phyloP scores from a whole-genome alignment of 305 asterid genomes.

The Fraxinus angustifolia region DNA sequence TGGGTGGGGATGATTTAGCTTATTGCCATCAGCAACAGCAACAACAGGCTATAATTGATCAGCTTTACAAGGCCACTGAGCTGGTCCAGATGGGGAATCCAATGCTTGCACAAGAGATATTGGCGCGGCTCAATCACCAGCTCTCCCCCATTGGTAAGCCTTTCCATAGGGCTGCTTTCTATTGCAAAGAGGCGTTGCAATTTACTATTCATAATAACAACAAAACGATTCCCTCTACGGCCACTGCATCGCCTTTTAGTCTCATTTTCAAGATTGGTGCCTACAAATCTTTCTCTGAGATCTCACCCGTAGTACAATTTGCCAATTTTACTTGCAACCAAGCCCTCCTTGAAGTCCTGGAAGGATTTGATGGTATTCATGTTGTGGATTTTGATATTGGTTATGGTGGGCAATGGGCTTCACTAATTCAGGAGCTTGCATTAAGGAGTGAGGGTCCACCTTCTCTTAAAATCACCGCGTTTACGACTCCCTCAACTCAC shows the following conservation, averaged over 20 bases:
- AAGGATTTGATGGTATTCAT: constrained; percentile 39
- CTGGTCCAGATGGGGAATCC: constrained; percentile 36
- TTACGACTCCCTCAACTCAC: constrained; percentile 36
- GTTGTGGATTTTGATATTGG: constrained; percentile 59
- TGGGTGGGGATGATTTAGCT: constrained; percentile 36
- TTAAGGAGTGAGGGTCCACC: constrained; percentile 26
- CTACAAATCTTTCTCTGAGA: constrained; percentile 45
- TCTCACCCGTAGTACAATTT: constrained; percentile 43
- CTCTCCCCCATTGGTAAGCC: constrained; percentile 51
- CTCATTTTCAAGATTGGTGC: constrained; percentile 47
- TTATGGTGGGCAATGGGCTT: constrained; percentile 60
- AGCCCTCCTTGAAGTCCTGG: constrained; percentile 44
- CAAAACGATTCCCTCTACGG: not conserved
- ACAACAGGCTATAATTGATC: constrained; percentile 53
- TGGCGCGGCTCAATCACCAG: constrained; percentile 81
- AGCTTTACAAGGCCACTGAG: constrained; percentile 66
- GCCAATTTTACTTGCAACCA: constrained; percentile 55
- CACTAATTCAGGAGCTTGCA: constrained; percentile 60
- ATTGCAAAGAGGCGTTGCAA: constrained; percentile 59
- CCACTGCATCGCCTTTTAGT: constrained; percentile 27
- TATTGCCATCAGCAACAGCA: constrained; percentile 20
- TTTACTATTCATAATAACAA: constrained; percentile 24
- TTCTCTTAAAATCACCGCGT: constrained; percentile 41
- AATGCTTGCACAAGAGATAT: constrained; percentile 52
- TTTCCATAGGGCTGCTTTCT: constrained; percentile 52